Conservation (phyloP, 169 alveolate genomes). For the Eimeria falciformis region DNA sequence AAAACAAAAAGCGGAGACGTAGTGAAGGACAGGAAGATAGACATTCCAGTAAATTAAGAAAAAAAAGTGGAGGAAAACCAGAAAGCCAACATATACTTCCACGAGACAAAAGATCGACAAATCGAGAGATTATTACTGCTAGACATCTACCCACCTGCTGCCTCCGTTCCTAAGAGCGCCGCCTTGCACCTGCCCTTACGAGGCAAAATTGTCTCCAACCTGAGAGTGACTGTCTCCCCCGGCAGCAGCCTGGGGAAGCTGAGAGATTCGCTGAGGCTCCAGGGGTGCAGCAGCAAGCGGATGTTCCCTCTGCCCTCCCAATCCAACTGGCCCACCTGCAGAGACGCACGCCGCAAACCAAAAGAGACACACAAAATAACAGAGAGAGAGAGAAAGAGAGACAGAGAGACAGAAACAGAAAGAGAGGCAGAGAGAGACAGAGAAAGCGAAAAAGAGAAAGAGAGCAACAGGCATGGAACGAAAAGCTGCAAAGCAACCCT, state of each 20-base stretch:
- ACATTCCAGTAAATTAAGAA: not conserved
- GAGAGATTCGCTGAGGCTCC: conserved; percentile 12
- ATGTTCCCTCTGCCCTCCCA: conserved; percentile 43
- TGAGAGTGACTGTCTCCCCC: conserved; percentile 22
- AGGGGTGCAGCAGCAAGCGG: conserved; percentile 59
- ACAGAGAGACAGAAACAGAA: not conserved
- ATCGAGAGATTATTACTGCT: no score
- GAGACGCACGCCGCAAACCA: not conserved
- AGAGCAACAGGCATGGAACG: not conserved
- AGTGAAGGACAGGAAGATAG: not conserved
- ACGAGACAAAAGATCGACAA: no score
- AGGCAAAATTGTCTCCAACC: conserved; percentile 31
- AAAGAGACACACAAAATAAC: not conserved
- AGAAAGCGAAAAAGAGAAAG: not conserved
- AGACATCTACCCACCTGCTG: not conserved
- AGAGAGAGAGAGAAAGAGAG: not conserved
- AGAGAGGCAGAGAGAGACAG: not conserved
- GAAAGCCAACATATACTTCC: no score
- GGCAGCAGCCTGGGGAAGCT: conserved; percentile 39
- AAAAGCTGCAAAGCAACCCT: not conserved
- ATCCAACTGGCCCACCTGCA: conserved; percentile 39
- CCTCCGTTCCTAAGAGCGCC: conserved; percentile 41
- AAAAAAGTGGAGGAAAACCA: not conserved
- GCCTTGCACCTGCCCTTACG: conserved; percentile 51
- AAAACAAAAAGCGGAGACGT: not conserved